These are phyloP conservation scores for Choanephora cucurbitarum DNA, from an alignment of 371 early-diverging fungal genomes.

Conservation along the genomic window DNA sequence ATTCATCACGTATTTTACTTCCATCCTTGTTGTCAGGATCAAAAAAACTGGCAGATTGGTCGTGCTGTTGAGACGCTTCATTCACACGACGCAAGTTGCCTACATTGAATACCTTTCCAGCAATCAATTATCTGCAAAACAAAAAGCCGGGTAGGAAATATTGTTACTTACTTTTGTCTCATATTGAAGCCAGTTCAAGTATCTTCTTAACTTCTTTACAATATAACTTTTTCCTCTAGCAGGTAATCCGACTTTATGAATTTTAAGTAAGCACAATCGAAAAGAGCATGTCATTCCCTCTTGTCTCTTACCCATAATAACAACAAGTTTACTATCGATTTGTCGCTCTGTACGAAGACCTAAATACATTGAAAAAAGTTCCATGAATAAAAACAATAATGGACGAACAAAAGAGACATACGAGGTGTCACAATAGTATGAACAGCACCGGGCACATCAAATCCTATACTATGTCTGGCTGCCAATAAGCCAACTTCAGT, in stretches of 20 bases:
- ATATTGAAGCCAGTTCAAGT: conserved; percentile 71
- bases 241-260: conserved; percentile 76
- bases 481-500: not conserved
- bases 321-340: conserved; percentile 56
- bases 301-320: conserved; percentile 62
- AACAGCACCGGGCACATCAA: conserved; percentile 39
- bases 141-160: too few relatives aligned
- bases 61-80: conserved; percentile 39
- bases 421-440: conserved; percentile 35
- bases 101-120: conserved; percentile 77
- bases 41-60: conserved; percentile 69
- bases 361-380: conserved; percentile 3
- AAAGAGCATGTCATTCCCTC: not conserved
- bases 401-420: not conserved
- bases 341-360: conserved; percentile 30
- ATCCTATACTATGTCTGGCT: conserved; percentile 27
- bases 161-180: conserved; percentile 59
- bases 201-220: conserved; percentile 83
- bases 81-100: conserved; percentile 78
- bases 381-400: not conserved
- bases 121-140: not conserved
- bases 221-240: conserved; percentile 91
- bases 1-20: conserved; percentile 65
- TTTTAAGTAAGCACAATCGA: not conserved
- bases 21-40: conserved; percentile 78